phyloP scores from a whole-genome alignment of 495 filamentous ascomycete genomes.

The Xanthoparmelia taractica region DNA sequence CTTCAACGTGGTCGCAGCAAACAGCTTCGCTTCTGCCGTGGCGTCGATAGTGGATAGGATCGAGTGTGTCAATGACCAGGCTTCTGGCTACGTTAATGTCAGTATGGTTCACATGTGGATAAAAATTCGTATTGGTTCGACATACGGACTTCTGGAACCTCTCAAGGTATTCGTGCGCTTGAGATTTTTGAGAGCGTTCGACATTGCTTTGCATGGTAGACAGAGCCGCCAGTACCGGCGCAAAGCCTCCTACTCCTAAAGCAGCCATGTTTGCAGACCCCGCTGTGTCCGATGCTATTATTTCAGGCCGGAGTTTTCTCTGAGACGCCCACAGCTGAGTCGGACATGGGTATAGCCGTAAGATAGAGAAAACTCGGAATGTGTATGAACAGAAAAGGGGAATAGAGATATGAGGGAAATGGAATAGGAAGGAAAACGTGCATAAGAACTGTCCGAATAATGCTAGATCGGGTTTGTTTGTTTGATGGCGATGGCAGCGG shows the following conservation, averaged over 20 bases:
- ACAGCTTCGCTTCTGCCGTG: conserved; percentile 78
- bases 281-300: not conserved
- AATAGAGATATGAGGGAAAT: not conserved
- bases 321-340: not conserved
- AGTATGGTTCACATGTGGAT: not conserved
- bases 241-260: conserved; percentile 59
- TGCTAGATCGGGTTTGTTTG: not conserved
- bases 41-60: conserved; percentile 69
- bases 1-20: conserved; percentile 93
- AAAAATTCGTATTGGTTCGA: conserved; percentile 21
- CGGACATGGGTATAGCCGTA: not conserved
- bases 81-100: conserved; percentile 55
- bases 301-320: not conserved
- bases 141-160: conserved; percentile 97
- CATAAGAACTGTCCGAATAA: not conserved
- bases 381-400: not conserved
- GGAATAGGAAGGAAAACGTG: not conserved
- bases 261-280: conserved; percentile 53
- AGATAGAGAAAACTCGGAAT: not conserved
- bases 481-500: not conserved
- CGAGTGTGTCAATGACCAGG: conserved; percentile 80
- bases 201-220: conserved; percentile 83
- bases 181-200: conserved; percentile 73
- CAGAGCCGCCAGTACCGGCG: conserved; percentile 78
- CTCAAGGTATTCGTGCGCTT: conserved; percentile 84